phyloP scores from a whole-genome alignment of 1,284 basidiomycete species.

The Ustilago cynodontis region DNA sequence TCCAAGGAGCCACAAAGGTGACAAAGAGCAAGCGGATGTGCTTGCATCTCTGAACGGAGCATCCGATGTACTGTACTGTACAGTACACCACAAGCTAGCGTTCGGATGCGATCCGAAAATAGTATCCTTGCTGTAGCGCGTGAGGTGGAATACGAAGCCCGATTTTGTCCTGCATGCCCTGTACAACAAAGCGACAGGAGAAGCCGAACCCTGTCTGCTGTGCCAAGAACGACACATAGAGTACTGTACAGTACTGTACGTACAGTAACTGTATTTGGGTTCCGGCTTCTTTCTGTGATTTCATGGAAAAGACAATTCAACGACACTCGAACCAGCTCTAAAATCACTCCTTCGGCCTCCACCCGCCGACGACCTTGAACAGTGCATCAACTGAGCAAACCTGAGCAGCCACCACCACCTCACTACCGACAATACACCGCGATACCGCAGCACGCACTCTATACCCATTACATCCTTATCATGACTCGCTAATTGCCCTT shows the following conservation, averaged over 20 bases:
- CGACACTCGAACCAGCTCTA: constrained; percentile 13
- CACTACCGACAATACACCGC: neutral
- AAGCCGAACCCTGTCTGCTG: neutral
- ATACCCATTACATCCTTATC: constrained; percentile 1
- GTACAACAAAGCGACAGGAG: neutral
- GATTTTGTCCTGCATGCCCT: neutral
- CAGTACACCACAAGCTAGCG: neutral
- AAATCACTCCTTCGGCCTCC: constrained; percentile 12
- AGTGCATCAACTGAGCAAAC: too few relatives aligned
- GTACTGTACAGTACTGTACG: too few relatives aligned
- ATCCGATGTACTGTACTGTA: neutral
- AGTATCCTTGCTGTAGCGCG: constrained; percentile 5
- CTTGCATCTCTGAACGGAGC: neutral
- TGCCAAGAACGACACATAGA: neutral
- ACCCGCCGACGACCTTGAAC: constrained; percentile 1
- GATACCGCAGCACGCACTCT: neutral
- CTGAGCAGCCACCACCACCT: neutral
- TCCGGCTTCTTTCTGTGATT: neutral
- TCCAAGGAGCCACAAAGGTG: neutral
- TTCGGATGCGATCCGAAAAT: constrained; percentile 17
- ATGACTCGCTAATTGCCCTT: constrained; percentile 5
- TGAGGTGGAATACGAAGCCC: neutral
- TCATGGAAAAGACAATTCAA: neutral
- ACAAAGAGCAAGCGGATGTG: neutral
- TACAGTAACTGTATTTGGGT: neutral